Percentiles rank a stretch among this genome's conserved stretches.
Evolutionary conservation across 306 rosid species (phyloP).

Genomic region (Cucurbita pepo): DNA sequence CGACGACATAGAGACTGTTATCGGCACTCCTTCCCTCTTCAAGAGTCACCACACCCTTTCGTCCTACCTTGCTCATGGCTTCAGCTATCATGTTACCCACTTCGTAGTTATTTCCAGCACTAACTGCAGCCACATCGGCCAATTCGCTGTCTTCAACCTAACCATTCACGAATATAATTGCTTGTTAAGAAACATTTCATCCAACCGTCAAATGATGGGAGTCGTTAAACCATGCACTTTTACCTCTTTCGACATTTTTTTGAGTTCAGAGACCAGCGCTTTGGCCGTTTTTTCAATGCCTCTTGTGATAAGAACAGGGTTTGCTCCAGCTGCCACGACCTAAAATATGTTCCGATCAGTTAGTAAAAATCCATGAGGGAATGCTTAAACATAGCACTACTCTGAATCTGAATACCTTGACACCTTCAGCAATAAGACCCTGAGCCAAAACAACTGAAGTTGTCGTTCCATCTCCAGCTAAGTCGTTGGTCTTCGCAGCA

Average conservation of each 20-base stretch:
- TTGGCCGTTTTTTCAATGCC: constrained; percentile 89
- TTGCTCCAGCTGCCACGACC: constrained; percentile 99
- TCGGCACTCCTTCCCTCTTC: constrained; percentile 99
- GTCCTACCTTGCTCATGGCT: constrained; percentile 94
- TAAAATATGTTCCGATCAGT: constrained; percentile 10
- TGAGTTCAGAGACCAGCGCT: constrained; percentile 73
- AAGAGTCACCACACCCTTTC: constrained; percentile 97
- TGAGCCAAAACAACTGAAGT: constrained; percentile 98
- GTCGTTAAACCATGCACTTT: background rate
- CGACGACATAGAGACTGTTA: constrained; percentile 79
- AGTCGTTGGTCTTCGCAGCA: constrained; percentile 94
- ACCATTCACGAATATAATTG: background rate
- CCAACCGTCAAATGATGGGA: background rate
- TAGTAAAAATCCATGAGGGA: background rate
- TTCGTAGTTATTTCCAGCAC: constrained; percentile 94
- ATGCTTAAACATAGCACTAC: background rate
- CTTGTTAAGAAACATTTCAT: no score
- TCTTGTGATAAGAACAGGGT: constrained; percentile 91
- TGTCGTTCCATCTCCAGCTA: constrained; percentile 98
- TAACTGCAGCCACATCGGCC: constrained; percentile 98
- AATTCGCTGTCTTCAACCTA: constrained; percentile 92
- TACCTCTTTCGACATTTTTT: constrained; percentile 83
- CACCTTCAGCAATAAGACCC: constrained; percentile 97
- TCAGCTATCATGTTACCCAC: constrained; percentile 96
- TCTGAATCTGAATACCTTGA: constrained; percentile 30